phyloP scores from a whole-genome alignment of 352 stramenopile genomes.

The Phytopythium ostracodes region DNA sequence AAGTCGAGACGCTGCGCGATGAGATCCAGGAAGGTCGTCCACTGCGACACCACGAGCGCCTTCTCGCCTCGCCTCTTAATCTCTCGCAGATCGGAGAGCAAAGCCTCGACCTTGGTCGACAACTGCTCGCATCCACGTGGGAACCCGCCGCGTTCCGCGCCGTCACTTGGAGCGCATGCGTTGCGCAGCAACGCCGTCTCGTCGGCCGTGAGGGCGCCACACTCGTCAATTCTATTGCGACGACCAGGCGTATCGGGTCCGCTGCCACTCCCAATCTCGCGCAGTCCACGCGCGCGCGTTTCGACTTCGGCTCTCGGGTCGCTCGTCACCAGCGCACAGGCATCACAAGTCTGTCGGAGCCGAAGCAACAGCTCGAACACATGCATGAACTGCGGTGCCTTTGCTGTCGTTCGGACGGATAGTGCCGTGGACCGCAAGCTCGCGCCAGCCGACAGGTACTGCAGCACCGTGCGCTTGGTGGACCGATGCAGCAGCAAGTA shows the following conservation, averaged over 20 bases:
- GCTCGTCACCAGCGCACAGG: slow-evolving; percentile 52
- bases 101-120: slow-evolving; percentile 61
- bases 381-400: slow-evolving; percentile 65
- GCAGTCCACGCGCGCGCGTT: slow-evolving; percentile 15
- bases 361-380: slow-evolving; percentile 88
- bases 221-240: background rate
- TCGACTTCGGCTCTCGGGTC: slow-evolving; percentile 43
- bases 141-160: background rate
- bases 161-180: slow-evolving; percentile 7
- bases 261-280: slow-evolving; percentile 8
- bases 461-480: slow-evolving; percentile 75
- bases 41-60: slow-evolving; percentile 87
- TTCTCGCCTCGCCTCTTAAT: slow-evolving; percentile 46
- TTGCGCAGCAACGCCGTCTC: slow-evolving; percentile 32
- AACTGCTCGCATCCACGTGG: slow-evolving; percentile 7
- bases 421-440: slow-evolving; percentile 16
- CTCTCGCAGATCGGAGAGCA: slow-evolving; percentile 47
- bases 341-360: slow-evolving; percentile 82
- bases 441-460: slow-evolving; percentile 53
- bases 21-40: slow-evolving; percentile 82
- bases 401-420: slow-evolving; percentile 7
- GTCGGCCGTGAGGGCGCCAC: slow-evolving; percentile 17
- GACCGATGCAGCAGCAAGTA: slow-evolving; percentile 78
- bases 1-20: slow-evolving; percentile 43
- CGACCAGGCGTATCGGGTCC: slow-evolving; percentile 6